Evolutionary conservation across 352 stramenopile genomes (phyloP).

Genomic region (Plasmopara viticola): DNA sequence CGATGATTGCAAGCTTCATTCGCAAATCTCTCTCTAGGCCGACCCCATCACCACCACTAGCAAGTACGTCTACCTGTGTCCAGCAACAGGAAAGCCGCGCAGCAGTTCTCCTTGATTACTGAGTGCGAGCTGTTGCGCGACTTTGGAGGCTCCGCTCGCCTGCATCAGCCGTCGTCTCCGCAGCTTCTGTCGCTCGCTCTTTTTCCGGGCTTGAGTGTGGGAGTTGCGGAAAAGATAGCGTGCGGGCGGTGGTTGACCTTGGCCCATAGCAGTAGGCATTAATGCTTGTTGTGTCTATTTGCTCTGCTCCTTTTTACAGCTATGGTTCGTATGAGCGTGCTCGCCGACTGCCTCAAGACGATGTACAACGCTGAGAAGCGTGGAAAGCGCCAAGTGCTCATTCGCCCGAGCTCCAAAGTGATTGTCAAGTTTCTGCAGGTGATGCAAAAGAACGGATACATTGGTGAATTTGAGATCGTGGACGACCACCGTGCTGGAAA

Average conservation of each 20-base stretch:
- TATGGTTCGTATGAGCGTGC: constrained; percentile 99
- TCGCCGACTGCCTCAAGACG: constrained; percentile 99
- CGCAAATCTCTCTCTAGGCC: constrained; percentile 36
- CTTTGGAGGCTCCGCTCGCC: constrained; percentile 53
- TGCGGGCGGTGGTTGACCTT: constrained; percentile 44
- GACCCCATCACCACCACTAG: constrained; percentile 25
- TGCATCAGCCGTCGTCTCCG: constrained; percentile 2
- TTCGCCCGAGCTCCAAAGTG: constrained; percentile 99
- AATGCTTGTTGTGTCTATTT: constrained; percentile 28
- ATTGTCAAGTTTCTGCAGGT: constrained; percentile 99
- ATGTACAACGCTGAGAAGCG: constrained; percentile 99
- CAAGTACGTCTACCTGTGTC: constrained; percentile 24
- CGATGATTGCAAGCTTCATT: constrained; percentile 10
- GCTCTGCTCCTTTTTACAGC: constrained; percentile 26
- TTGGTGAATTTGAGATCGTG: constrained; percentile 99
- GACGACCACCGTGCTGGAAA: constrained; percentile 99
- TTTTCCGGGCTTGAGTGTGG: constrained; percentile 11
- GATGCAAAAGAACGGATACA: constrained; percentile 99
- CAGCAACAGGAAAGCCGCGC: constrained; percentile 24
- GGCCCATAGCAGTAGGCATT: constrained; percentile 42
- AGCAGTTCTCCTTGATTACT: constrained; percentile 5
- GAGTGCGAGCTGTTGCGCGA: constrained; percentile 31
- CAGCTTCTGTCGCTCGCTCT: constrained; percentile 11
- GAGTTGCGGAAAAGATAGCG: constrained; percentile 1
- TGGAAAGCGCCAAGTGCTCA: constrained; percentile 98